phyloP scores from a whole-genome alignment of 2,329 filamentous ascomycete genomes.

The Penicillium expansum region DNA sequence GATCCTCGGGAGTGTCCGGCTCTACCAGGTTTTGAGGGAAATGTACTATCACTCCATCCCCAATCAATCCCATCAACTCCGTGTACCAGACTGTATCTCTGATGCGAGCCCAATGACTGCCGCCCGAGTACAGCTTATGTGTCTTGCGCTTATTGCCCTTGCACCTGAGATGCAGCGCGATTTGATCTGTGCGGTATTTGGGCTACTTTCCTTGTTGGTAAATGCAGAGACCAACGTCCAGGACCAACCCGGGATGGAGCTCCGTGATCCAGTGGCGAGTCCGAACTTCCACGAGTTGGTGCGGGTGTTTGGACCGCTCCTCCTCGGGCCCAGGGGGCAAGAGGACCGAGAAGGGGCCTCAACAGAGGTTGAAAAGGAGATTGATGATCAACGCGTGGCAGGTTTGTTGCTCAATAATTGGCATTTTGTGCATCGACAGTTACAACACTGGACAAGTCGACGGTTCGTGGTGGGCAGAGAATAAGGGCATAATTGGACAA shows the following conservation, averaged over 20 bases:
- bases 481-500: background rate
- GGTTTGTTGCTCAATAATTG: slow-evolving; percentile 37
- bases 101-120: slow-evolving; percentile 21
- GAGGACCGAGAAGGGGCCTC: slow-evolving; percentile 7
- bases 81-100: slow-evolving; percentile 21
- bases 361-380: slow-evolving; percentile 22
- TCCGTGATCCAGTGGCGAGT: slow-evolving; percentile 20
- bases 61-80: slow-evolving; percentile 7
- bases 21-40: slow-evolving; percentile 32
- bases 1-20: slow-evolving; percentile 37
- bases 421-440: slow-evolving; percentile 35
- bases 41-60: slow-evolving; percentile 29
- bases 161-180: slow-evolving; percentile 40
- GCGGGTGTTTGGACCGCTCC: slow-evolving; percentile 34
- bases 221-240: slow-evolving; percentile 21
- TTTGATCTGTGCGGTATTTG: slow-evolving; percentile 43
- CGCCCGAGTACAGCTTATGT: slow-evolving; percentile 33
- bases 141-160: slow-evolving; percentile 38
- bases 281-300: slow-evolving; percentile 31
- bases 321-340: slow-evolving; percentile 22
- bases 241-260: slow-evolving; percentile 17
- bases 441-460: slow-evolving; percentile 26
- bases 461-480: background rate
- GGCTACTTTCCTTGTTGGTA: slow-evolving; percentile 34
- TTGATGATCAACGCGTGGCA: slow-evolving; percentile 31